Percentiles rank a stretch among this genome's conserved stretches.
Conservation (phyloP, 2,329 filamentous ascomycete genomes). For the Trichoderma atrobrunneum region DNA sequence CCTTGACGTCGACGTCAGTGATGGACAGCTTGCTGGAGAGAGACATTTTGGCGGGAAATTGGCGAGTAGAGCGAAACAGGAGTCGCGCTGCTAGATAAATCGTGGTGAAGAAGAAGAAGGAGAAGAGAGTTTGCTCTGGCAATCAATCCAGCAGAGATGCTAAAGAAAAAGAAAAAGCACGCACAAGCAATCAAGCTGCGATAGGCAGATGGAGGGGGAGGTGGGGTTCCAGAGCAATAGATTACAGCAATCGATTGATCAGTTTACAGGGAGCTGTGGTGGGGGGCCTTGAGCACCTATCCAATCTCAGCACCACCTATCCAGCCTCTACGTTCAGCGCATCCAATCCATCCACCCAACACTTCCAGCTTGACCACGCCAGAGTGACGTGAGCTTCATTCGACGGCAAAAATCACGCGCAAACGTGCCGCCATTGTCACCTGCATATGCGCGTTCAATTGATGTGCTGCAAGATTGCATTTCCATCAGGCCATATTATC, state of each 20-base stretch:
- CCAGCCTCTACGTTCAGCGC: not conserved
- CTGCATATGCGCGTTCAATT: not conserved
- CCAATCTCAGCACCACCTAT: not conserved
- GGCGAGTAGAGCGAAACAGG: not conserved
- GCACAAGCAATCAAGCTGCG: conserved; percentile 19
- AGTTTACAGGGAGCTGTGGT: conserved; percentile 7
- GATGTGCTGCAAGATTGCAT: not conserved
- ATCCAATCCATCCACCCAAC: not conserved
- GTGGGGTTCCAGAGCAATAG: conserved; percentile 9
- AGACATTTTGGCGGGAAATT: conserved; percentile 67
- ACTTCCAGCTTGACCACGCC: conserved; percentile 7
- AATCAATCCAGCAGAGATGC: not conserved
- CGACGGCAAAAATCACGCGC: conserved; percentile 9
- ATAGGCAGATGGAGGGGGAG: conserved; percentile 24
- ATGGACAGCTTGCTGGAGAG: conserved; percentile 98
- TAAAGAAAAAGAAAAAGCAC: conserved; percentile 20
- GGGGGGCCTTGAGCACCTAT: not conserved
- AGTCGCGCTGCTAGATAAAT: conserved; percentile 14
- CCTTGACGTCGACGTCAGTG: conserved; percentile 93
- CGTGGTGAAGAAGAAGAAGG: not conserved
- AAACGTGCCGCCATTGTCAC: not conserved
- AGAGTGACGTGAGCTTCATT: conserved; percentile 15
- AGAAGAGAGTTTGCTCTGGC: not conserved
- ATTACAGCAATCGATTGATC: conserved; percentile 12
- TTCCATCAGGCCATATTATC: conserved; percentile 1